A percentile compares a stretch with the other conserved stretches of the same genome.
phyloP scores from a whole-genome alignment of 495 filamentous ascomycete species.

The Talaromyces adpressus region DNA sequence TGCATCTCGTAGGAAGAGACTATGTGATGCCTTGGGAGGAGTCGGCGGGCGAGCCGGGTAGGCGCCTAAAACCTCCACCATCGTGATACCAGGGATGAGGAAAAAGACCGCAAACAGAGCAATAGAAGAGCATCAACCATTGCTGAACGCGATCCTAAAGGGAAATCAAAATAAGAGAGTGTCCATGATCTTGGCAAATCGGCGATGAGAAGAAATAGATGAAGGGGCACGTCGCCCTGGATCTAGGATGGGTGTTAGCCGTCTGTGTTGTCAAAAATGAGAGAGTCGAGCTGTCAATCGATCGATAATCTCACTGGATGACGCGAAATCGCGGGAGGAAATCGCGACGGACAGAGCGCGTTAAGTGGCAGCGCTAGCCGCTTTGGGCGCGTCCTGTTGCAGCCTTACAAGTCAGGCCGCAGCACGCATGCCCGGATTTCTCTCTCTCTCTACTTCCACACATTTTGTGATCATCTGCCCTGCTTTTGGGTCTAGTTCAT shows the following conservation, averaged over 20 bases:
- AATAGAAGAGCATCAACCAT: not conserved
- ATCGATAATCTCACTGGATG: not conserved
- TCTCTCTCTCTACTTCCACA: not conserved
- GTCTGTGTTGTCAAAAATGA: not conserved
- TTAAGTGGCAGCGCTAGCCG: constrained; percentile 3
- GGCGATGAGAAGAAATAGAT: not conserved
- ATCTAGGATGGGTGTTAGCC: not conserved
- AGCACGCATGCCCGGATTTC: not conserved
- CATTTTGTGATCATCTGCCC: too few species aligned
- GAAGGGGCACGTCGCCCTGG: not conserved
- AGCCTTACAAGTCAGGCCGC: not conserved
- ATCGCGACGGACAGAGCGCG: constrained; percentile 2
- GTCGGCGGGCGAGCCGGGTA: constrained; percentile 51
- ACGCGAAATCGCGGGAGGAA: constrained; percentile 7
- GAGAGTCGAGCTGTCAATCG: not conserved
- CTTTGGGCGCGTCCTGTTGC: not conserved
- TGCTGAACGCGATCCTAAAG: not conserved
- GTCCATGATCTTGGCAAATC: not conserved
- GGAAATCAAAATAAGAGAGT: not conserved
- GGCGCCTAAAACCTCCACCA: constrained; percentile 45
- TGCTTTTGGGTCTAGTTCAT: not conserved
- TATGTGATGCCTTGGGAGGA: constrained; percentile 51
- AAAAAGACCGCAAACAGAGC: not conserved
- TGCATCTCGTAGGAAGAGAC: constrained; percentile 22
- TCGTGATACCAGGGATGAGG: constrained; percentile 13